Evolutionary conservation across 306 rosid species (phyloP), one percentile per base, ranked within the genome.

Genomic region (Quercus berberidifolia): DNA sequence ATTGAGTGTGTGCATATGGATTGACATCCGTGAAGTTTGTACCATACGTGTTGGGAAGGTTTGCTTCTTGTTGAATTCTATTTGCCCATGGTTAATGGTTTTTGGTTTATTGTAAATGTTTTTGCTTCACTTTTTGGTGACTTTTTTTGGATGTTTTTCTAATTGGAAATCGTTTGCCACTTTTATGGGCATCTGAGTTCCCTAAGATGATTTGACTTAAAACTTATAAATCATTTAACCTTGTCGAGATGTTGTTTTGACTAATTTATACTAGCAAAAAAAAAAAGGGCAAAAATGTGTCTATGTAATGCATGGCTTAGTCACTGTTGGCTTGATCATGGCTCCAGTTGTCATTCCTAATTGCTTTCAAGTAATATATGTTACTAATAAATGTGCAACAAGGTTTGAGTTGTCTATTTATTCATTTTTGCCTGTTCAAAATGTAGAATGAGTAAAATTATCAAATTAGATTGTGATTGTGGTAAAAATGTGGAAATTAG

Each of bases 21-120:
- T 81, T 95, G 83, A 95, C 99, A 71, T 95, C 99, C 25, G 99
- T 95, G 62, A 93, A 93, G 82, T 95, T 95, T 77, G 79, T 90
- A 74, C 99, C 99, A 5, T 95, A 95, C 43, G 96, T 95, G 30
- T 90, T 95, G 87, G 99, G 99, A 86, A 95, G 99, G 99, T 95
- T 15, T 78, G 43, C 81, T 78, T 54, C 59, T 58, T 85, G 17
- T 67, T 35, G 56, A 19, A 19, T 35, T 74, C 55, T 19, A 23
- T n/a, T 62, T 46, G 17, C 54, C 12, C 43, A 20, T 63, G 28
- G 21, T 75, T 56, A 51, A 15, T 3, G 26, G 71, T 69, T n/a
- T 26, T 60, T 75, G 52, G 49, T 19, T 4, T 33, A 14, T 6
- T 17, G 23, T 38, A 18, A 57, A 28, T 78, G 52, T 58, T 74